These are phyloP conservation scores for Vanrija humicola DNA, from an alignment of 1,284 basidiomycete species.

Conservation along the genomic window DNA sequence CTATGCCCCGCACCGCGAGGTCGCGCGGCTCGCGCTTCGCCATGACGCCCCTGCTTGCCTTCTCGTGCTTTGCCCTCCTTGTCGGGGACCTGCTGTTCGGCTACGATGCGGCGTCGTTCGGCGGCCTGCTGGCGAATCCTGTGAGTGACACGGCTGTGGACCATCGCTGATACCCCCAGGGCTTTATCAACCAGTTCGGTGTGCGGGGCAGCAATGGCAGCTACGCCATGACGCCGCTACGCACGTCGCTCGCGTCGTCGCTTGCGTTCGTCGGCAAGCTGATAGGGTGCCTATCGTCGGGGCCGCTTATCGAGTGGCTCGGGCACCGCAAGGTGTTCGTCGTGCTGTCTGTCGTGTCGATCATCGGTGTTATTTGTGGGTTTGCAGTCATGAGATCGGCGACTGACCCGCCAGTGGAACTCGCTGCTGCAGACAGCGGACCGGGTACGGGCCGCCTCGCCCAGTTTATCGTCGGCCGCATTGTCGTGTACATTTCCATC, in stretches of 20 bases:
- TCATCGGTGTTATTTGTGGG: slow-evolving; percentile 9
- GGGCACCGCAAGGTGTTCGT: slow-evolving; percentile 10
- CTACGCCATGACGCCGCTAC: slow-evolving; percentile 3
- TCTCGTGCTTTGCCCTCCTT: slow-evolving; percentile 7
- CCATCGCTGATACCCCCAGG: background rate
- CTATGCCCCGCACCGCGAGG: background rate
- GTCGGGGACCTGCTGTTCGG: slow-evolving; percentile 11
- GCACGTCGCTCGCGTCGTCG: slow-evolving; percentile 4
- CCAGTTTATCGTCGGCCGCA: slow-evolving; percentile 15
- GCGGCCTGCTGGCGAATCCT: slow-evolving; percentile 5
- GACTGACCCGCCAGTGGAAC: slow-evolving; percentile 6
- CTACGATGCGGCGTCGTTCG: slow-evolving; percentile 4
- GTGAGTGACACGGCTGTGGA: background rate
- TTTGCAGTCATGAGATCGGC: background rate
- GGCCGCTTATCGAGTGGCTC: slow-evolving; percentile 9
- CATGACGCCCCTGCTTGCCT: slow-evolving; percentile 6
- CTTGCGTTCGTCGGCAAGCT: slow-evolving; percentile 16
- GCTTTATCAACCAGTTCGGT: slow-evolving; percentile 14
- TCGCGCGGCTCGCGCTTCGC: too few species aligned
- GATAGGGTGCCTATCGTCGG: slow-evolving; percentile 5
- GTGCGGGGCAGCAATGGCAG: background rate
- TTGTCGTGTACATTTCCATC: slow-evolving; percentile 14
- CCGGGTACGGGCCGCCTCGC: slow-evolving; percentile 1
- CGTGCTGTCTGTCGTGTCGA: background rate
- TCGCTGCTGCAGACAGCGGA: slow-evolving; percentile 2